A percentile compares a stretch with the other conserved stretches of the same genome.
Evolutionary conservation across 148 eudicot genomes (phyloP).

Genomic region (Limonium bicolor): DNA sequence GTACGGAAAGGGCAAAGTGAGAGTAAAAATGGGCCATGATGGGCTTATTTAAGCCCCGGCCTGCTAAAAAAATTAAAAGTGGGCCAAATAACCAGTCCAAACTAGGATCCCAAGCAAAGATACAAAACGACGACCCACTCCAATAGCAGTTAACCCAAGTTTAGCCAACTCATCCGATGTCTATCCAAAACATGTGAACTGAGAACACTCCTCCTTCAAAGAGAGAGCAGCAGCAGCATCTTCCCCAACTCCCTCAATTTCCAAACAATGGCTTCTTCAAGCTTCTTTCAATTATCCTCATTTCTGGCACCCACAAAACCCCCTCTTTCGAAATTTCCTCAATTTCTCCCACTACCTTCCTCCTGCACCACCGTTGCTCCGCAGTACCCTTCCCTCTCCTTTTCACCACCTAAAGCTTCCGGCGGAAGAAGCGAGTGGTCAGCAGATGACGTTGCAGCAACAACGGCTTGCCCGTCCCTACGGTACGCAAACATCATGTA

Average conservation of each 20-base stretch:
- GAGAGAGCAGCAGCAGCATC: background rate
- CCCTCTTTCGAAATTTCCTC: background rate
- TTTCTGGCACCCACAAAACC: background rate
- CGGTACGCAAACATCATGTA: constrained; percentile 4
- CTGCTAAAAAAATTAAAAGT: too few species aligned
- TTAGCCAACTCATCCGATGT: background rate
- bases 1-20: too few species aligned
- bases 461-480: constrained; percentile 1
- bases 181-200: constrained; percentile 7
- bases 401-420: background rate
- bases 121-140: background rate
- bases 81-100: too few species aligned
- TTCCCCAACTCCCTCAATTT: background rate
- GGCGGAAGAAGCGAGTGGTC: background rate
- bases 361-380: background rate
- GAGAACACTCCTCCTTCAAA: too few species aligned
- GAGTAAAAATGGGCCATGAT: too few species aligned
- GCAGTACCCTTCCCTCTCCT: background rate
- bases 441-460: background rate
- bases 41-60: too few species aligned
- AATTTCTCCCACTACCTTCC: background rate
- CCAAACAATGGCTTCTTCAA: constrained; percentile 6
- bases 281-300: constrained; percentile 2
- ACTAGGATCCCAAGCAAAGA: background rate
- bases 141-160: too few species aligned